phyloP scores from a whole-genome alignment of 106 monocot species.

The Dioscorea dumetorum region DNA sequence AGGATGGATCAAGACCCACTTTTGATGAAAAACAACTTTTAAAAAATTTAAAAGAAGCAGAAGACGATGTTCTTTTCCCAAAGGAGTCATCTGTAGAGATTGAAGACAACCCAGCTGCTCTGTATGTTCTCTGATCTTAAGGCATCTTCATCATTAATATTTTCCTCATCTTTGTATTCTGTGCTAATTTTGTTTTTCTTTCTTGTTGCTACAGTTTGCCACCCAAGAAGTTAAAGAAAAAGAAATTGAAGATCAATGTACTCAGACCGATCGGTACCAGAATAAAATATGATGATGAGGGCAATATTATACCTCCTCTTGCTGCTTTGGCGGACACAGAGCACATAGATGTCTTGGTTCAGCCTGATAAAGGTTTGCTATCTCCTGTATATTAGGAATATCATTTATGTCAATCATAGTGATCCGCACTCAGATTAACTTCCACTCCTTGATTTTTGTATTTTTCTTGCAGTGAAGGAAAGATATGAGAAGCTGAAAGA shows the following conservation, averaged over 20 bases:
- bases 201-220: conserved; percentile 32
- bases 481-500: conserved; percentile 15
- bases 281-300: conserved; percentile 86
- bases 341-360: conserved; percentile 15
- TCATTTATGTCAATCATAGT: background rate
- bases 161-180: too few species aligned
- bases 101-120: conserved; percentile 16
- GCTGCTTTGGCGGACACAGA: conserved; percentile 52
- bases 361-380: conserved; percentile 38
- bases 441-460: background rate
- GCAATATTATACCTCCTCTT: conserved; percentile 60
- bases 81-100: conserved; percentile 25
- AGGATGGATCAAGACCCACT: conserved; percentile 9
- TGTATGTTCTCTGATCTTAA: conserved; percentile 23
- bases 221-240: conserved; percentile 50
- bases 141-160: background rate
- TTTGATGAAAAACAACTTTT: background rate
- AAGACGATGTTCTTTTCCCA: conserved; percentile 43
- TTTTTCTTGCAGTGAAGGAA: conserved; percentile 14
- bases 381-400: background rate
- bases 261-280: conserved; percentile 74
- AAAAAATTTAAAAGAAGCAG: conserved; percentile 13
- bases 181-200: conserved; percentile 1
- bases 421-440: background rate
- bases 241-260: conserved; percentile 91